Base-by-base conservation (phyloP, 257 asterid species). In the Gardenia jasminoides region DNA sequence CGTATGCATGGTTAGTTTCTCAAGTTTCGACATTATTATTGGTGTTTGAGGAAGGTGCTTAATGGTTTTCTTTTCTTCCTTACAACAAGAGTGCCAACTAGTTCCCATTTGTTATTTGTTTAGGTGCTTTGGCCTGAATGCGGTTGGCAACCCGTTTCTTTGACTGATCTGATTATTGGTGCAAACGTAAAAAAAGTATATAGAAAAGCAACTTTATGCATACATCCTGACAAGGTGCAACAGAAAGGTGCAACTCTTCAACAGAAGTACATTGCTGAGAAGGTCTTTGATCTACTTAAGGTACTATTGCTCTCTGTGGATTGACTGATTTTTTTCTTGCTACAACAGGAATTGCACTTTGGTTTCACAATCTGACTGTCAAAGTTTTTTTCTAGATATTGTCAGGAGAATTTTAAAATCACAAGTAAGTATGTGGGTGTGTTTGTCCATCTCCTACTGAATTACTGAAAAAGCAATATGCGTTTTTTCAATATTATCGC, bases 101-200 rank as follows among this genome's bases (percentile, higher is more conserved):
- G 72, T 66, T 43, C 78, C 75, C 61, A 50, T 66, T 76, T 74
- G 44, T 58, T 66, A 61, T 28, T 82, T 82, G 28, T 16, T 31
- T 82, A 96, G 99, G 98, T 96, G 79, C 99, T 96, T 82, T 96
- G 99, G 99, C 99, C 99, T 72, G 98, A 90, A 85, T 92, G 98
- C 85, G 99, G 99, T 64, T 96, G 99, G 99, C 97, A 90, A 86
- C 96, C 99, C 44, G 93, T 96, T 83, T 94, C 99, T 47, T 91
- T 96, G 92, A 96, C 99, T 67, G 99, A 96, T 85, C 84, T 96
- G 87, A 94, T 96, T 66, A 90, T 91, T 6, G 99, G 98, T 43
- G 94, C 96, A 81, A 85, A 92, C 16, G 99, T 96, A 56, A 96
- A 96, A 81, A 96, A 96, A 80, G 93, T 79, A 30, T 96, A 94